Conservation (phyloP, 73 alveolate genomes). For the Paramecium caudatum region DNA sequence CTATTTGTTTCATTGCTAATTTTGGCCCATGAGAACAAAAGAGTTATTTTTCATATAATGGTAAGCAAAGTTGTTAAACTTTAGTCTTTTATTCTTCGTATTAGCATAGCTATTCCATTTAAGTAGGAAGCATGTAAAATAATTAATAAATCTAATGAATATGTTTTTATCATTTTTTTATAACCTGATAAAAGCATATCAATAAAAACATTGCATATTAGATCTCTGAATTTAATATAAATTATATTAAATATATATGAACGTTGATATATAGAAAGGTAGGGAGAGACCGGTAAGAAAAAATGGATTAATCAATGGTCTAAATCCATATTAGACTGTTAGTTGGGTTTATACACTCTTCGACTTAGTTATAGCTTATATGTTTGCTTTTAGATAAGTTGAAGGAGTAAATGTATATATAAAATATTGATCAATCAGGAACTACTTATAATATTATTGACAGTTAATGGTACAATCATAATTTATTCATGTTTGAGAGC, state of each 20-base stretch:
- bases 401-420: neutral
- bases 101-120: neutral
- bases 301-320: constrained; percentile 39
- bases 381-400: neutral
- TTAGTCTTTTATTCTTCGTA: neutral
- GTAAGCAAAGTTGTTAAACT: neutral
- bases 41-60: neutral
- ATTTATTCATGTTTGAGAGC: neutral
- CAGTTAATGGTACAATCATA: neutral
- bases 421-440: constrained; percentile 11
- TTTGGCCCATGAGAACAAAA: constrained; percentile 3
- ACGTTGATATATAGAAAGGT: constrained; percentile 23
- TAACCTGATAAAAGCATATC: too few relatives aligned
- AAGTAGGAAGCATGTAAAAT: neutral
- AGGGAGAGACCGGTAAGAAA: constrained; percentile 12
- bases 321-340: constrained; percentile 2
- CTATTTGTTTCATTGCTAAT: too few relatives aligned
- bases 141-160: too few relatives aligned
- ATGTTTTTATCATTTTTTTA: too few relatives aligned
- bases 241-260: neutral
- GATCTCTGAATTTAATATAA: neutral
- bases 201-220: too few relatives aligned
- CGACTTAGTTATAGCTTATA: constrained; percentile 16
- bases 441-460: neutral
- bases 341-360: constrained; percentile 27